phyloP scores from a whole-genome alignment of 192 early-diverging fungal species.

The Rhizophagus clarus region DNA sequence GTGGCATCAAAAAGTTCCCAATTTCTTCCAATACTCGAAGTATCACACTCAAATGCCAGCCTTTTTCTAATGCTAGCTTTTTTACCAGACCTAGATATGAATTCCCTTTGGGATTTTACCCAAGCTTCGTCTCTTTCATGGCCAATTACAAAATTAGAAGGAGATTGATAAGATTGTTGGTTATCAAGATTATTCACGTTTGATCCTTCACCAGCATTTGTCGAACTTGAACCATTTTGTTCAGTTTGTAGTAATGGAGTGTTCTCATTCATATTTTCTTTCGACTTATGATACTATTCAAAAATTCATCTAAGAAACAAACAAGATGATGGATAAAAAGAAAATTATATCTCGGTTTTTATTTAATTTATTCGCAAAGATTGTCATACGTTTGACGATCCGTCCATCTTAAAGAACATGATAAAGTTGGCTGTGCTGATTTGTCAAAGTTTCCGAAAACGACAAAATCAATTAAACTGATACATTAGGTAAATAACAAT shows the following conservation, averaged over 20 bases:
- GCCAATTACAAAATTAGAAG: not conserved
- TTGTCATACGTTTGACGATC: too few species aligned
- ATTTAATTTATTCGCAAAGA: too few species aligned
- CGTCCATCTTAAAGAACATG: too few species aligned
- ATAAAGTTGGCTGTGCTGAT: too few species aligned
- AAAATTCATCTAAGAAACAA: too few species aligned
- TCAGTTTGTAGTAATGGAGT: not conserved
- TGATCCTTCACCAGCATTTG: not conserved
- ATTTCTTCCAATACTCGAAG: conserved; percentile 37
- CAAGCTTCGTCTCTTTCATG: not conserved
- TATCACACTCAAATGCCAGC: not conserved
- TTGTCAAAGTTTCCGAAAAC: too few species aligned
- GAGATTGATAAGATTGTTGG: not conserved
- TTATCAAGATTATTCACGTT: not conserved
- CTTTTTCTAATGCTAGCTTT: not conserved
- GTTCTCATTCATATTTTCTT: not conserved
- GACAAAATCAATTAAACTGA: too few species aligned
- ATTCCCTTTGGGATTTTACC: conserved; percentile 3
- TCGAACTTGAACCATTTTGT: not conserved
- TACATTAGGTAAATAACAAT: too few species aligned
- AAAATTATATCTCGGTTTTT: too few species aligned
- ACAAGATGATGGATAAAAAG: too few species aligned
- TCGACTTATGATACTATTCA: not conserved
- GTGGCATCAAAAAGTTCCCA: conserved; percentile 65
- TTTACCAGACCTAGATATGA: not conserved